phyloP scores from a whole-genome alignment of 2,329 filamentous ascomycete species.

The Proliferodiscus dingleyae region DNA sequence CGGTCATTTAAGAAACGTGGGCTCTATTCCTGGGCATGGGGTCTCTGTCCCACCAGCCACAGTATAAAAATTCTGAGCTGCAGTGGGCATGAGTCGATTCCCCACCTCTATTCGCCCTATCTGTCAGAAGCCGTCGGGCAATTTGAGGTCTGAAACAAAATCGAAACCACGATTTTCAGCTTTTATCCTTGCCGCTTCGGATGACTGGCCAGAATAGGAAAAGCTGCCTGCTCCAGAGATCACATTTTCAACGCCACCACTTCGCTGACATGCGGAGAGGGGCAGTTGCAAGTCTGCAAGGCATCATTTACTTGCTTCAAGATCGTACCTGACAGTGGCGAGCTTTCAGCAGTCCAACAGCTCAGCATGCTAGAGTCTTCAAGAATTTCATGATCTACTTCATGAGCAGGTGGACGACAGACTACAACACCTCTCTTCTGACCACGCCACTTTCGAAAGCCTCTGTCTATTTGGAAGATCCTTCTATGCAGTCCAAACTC shows the following conservation, averaged over 20 bases:
- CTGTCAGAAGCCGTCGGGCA: neutral
- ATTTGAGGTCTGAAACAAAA: slow-evolving; percentile 16
- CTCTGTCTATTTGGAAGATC: no score
- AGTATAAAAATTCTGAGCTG: no score
- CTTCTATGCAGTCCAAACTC: no score
- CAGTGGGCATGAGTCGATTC: no score
- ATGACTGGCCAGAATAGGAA: slow-evolving; percentile 10
- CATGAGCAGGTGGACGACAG: no score
- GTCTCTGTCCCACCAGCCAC: neutral
- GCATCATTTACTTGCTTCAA: neutral
- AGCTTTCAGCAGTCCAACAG: neutral
- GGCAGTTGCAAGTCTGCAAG: neutral
- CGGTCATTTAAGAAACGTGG: neutral
- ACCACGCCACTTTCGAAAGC: no score
- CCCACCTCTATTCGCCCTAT: neutral
- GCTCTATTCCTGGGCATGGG: neutral
- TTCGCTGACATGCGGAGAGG: neutral
- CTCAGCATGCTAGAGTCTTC: no score
- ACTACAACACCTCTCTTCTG: no score
- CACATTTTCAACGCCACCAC: neutral
- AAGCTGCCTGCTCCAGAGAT: neutral
- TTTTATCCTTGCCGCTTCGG: slow-evolving; percentile 7
- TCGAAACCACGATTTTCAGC: slow-evolving; percentile 13
- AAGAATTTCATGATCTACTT: no score
- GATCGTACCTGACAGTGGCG: slow-evolving; percentile 16